Evolutionary conservation across 495 filamentous ascomycete genomes (phyloP), one percentile per base, ranked within the genome.

Genomic region (Xanthoparmelia taractica): DNA sequence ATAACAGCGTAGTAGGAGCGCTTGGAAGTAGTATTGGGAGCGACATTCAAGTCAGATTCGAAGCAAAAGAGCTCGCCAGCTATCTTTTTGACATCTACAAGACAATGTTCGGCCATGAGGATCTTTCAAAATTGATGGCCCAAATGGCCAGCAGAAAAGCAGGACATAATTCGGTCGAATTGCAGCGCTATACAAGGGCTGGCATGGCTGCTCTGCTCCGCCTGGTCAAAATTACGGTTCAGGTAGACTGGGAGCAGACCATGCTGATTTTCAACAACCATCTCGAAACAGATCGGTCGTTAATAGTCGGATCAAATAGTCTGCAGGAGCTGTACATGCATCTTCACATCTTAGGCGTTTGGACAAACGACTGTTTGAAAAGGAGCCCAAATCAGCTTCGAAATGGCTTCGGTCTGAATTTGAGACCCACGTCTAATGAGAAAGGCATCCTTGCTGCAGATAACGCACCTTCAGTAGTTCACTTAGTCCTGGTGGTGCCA

Each of bases 31-130:
- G 45, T 41, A 56, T 41, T n/a, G 62, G 40, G 40, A 50, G 59
- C 68, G 27, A 61, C 67, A 27, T 63, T 62, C 55, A 64, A 37
- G 65, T 58, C 48, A 43, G 64, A 4, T 68, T 75, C 43, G 69
- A 74, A 23, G 63, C 65, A 23, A 23, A 55, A 8, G 72, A 72
- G 31, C 69, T 80, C 13, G 73, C 76, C 45, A 45, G 64, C 45
- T 59, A 77, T 23, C 61, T 80, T 13, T 74, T 70, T 58, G 57
- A 66, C 31, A 36, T 78, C 37, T 79, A 80, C 63, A 61, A 66
- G 37, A 68, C 71, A 45, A 80, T 80, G 79, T 80, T 80, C 63
- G 40, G 59, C 15, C 27, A 71, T 25, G 78, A 80, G 59, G 65
- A 75, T 31, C 31, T 60, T 56, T 66, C 55, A 40, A 63, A 57